A percentile compares a stretch with the other conserved stretches of the same genome.
Conservation (phyloP, 177 flowering plant genomes). For the Vitis hybrid region DNA sequence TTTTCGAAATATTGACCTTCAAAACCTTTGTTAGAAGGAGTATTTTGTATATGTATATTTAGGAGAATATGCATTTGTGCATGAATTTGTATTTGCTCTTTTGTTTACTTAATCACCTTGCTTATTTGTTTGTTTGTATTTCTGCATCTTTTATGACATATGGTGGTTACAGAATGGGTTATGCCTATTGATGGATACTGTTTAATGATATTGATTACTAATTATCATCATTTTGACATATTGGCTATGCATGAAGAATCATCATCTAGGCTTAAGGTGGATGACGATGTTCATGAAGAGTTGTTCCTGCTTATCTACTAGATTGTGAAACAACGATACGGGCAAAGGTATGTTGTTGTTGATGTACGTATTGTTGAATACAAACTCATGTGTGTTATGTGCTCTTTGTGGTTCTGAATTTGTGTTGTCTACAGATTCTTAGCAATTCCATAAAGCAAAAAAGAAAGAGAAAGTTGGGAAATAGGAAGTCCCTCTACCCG, state of each 20-base stretch:
- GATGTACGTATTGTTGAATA: neutral
- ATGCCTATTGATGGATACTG: neutral
- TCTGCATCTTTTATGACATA: neutral
- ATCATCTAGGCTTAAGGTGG: slow-evolving; percentile 78
- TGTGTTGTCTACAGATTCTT: slow-evolving; percentile 47
- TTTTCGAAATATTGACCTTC: no score
- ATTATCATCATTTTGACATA: slow-evolving; percentile 32
- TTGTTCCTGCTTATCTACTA: slow-evolving; percentile 85
- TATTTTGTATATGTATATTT: no score
- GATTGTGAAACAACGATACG: slow-evolving; percentile 95
- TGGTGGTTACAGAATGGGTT: neutral
- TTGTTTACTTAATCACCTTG: no score
- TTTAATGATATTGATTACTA: neutral
- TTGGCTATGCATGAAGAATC: slow-evolving; percentile 93
- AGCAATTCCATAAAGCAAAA: slow-evolving; percentile 98
- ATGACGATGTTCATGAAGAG: slow-evolving; percentile 91
- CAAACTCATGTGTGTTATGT: neutral
- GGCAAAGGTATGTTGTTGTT: slow-evolving; percentile 56
- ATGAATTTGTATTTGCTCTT: no score
- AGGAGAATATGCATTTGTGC: no score
- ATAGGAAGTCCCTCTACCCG: slow-evolving; percentile 98
- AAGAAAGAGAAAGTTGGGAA: slow-evolving; percentile 97
- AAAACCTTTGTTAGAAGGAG: no score
- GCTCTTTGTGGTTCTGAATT: slow-evolving; percentile 7
- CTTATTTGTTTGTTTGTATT: no score